Evolutionary conservation across 345 rosid genomes (phyloP).

Genomic region (Salix koriyanagi): DNA sequence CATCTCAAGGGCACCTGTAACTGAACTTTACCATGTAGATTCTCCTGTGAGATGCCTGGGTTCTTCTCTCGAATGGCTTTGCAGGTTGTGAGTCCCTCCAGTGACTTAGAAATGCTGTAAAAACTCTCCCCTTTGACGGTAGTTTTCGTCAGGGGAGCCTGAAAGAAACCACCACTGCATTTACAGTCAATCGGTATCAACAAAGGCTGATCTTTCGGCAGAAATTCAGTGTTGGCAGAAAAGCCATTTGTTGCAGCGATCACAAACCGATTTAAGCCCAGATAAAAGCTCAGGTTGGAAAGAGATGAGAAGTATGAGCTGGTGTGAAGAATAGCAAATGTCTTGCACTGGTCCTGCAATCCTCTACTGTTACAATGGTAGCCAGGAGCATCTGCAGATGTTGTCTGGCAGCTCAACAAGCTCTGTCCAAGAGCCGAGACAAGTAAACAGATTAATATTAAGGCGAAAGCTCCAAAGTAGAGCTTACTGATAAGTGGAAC

Average conservation of each 20-base stretch:
- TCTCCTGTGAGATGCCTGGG: constrained; percentile 42
- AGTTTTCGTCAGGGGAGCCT: constrained; percentile 48
- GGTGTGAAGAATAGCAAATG: constrained; percentile 56
- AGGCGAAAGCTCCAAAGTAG: constrained; percentile 38
- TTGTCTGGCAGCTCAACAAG: constrained; percentile 45
- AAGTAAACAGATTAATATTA: constrained; percentile 32
- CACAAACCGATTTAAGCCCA: constrained; percentile 40
- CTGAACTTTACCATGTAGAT: constrained; percentile 36
- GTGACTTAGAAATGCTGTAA: constrained; percentile 48
- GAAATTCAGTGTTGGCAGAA: constrained; percentile 48
- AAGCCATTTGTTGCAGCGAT: constrained; percentile 49
- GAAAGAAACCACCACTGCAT: constrained; percentile 52
- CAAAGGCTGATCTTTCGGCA: constrained; percentile 42
- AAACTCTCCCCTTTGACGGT: constrained; percentile 60
- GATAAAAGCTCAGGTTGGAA: constrained; percentile 50
- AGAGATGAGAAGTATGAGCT: constrained; percentile 52
- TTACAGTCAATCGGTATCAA: constrained; percentile 59
- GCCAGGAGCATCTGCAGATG: constrained; percentile 46
- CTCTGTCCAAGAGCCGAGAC: constrained; percentile 37
- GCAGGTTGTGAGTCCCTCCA: constrained; percentile 71
- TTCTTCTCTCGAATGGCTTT: constrained; percentile 51
- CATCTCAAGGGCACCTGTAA: constrained; percentile 56
- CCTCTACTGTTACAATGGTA: constrained; percentile 39
- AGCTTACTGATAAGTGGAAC: constrained; percentile 32
- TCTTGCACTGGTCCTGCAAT: constrained; percentile 37